Conservation (phyloP, 176 grass and related monocot genomes). For the Oryza meyeriana region DNA sequence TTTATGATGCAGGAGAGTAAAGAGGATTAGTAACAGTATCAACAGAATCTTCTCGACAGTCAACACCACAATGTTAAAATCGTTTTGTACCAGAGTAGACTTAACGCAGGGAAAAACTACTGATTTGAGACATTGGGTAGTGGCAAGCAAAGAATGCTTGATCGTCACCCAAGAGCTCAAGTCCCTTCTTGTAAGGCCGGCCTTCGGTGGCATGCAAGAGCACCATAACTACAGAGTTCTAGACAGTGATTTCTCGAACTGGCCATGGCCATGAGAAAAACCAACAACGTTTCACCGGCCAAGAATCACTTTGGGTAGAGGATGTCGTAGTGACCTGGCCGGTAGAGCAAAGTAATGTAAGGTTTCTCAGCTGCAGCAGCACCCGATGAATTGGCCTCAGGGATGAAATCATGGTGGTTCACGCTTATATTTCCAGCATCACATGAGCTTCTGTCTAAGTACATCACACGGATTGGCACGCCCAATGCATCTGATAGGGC, state of each 20-base stretch:
- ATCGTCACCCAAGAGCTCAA: constrained; percentile 20
- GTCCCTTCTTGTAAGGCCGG: constrained; percentile 41
- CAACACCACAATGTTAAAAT: constrained; percentile 43
- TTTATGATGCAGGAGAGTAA: neutral
- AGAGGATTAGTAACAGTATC: constrained; percentile 6
- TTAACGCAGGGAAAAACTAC: constrained; percentile 13
- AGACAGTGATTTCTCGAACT: constrained; percentile 14
- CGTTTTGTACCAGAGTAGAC: constrained; percentile 25
- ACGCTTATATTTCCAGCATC: constrained; percentile 46
- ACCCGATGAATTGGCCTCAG: constrained; percentile 27
- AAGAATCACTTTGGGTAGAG: constrained; percentile 73
- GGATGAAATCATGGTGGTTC: constrained; percentile 86
- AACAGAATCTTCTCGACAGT: constrained; percentile 18
- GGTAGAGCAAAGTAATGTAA: constrained; percentile 80
- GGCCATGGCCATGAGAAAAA: constrained; percentile 24
- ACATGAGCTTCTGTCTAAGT: constrained; percentile 72
- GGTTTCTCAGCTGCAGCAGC: constrained; percentile 43
- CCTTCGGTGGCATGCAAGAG: constrained; percentile 56
- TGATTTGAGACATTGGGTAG: constrained; percentile 24
- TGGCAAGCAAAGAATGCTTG: constrained; percentile 18
- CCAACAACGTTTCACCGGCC: constrained; percentile 3
- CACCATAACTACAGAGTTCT: constrained; percentile 41
- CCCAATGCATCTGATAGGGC: constrained; percentile 89
- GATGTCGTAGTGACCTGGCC: constrained; percentile 96
- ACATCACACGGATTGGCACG: constrained; percentile 91